Base-by-base conservation (phyloP, 495 filamentous ascomycete species). In the Aspergillus taichungensis region DNA sequence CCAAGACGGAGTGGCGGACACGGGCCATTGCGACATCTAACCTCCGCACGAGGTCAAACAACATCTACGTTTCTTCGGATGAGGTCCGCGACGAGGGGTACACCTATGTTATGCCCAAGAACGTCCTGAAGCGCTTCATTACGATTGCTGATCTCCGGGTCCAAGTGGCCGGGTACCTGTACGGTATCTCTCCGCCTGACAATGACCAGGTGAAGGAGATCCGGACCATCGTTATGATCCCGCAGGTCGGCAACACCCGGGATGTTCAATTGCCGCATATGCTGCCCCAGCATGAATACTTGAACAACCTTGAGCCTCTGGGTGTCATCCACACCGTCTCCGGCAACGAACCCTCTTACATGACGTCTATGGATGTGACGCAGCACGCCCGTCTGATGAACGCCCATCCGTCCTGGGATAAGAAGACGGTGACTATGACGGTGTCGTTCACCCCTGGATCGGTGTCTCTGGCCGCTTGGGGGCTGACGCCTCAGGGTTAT, bases 401-500 rank as follows among this genome's bases (percentile, higher is more conserved):
- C 44, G 65, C 80, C 0, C 89, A 99, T 64, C 58, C 77, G 0
- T 76, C 78, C 30, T 96, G 88, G 90, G 87, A 94, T 64, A 91
- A 92, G 75, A 88, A 94, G 68, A 95, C 88, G 5, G 79, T 96
- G 47, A 95, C 87, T 32, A 88, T 99, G 77, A 92, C 90, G 9
- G 90, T 96, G 30, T 87, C 90, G 13, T 99, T 99, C 74, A 97
- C 94, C 5, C 94, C 94, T n/a, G 94, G 94, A 46, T 95, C 89
- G 40, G 94, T 97, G 34, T 95, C 90, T 2, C 78, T 99, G 36
- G 84, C 88, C 3, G 89, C 92, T 18, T 99, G 88, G 85, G 81
- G 82, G 11, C 78, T 97, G 29, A 95, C 88, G 3, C 91, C 94
- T 5, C 64, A 82, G 34, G 94, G 94, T 36, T 97, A 91, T 73